These are phyloP conservation scores for Xylariaceae sp. DNA, from an alignment of 2,329 filamentous ascomycete genomes.

Conservation along the genomic window DNA sequence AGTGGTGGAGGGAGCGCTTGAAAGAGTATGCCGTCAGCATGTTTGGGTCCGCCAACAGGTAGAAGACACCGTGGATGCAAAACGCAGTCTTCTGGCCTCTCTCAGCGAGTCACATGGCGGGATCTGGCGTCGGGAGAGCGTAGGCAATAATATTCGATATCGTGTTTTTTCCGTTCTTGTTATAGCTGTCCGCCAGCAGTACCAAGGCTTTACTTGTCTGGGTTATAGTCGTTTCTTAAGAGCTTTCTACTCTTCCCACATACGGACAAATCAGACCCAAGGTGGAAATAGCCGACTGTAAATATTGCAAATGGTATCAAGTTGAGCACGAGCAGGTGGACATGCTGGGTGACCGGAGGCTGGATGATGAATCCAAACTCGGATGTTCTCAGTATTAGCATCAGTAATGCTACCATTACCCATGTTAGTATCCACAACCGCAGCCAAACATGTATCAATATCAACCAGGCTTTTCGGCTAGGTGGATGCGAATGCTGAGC, in stretches of 20 bases:
- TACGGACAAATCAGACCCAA: neutral
- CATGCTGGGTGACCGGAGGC: neutral
- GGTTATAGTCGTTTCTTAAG: slow-evolving; percentile 25
- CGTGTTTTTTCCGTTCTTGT: neutral
- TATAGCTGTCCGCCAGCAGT: neutral
- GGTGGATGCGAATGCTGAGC: neutral
- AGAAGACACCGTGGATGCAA: slow-evolving; percentile 43
- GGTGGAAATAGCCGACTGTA: neutral
- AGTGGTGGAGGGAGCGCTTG: slow-evolving; percentile 1
- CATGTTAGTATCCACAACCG: neutral
- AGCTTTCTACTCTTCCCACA: neutral
- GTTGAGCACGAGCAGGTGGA: neutral
- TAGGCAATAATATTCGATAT: neutral
- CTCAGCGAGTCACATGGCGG: slow-evolving; percentile 50
- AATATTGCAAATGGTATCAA: neutral
- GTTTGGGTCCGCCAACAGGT: slow-evolving; percentile 42
- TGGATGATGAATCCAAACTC: neutral
- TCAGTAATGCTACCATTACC: neutral
- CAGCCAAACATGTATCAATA: neutral
- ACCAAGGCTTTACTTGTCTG: slow-evolving; percentile 35
- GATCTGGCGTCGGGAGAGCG: slow-evolving; percentile 41
- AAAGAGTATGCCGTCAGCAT: slow-evolving; percentile 36
- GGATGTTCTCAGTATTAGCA: neutral
- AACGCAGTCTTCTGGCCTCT: slow-evolving; percentile 42
- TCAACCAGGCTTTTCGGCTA: neutral